Conservation (phyloP, 2,329 filamentous ascomycete genomes). For the Xylaria multiplex region DNA sequence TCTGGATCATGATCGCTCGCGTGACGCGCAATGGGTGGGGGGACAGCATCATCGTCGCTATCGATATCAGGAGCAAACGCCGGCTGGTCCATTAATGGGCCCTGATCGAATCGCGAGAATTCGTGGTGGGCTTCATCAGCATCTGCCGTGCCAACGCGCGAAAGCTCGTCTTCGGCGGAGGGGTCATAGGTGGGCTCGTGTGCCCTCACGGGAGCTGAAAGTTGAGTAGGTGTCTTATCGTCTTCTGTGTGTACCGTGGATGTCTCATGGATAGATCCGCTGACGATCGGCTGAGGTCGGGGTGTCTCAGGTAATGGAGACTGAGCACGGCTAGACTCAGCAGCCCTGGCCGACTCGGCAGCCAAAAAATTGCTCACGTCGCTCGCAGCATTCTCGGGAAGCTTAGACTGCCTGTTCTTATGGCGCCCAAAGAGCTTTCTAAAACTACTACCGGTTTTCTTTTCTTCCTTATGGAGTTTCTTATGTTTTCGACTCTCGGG, state of each 20-base stretch:
- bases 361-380: slow-evolving; percentile 64
- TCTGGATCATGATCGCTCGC: slow-evolving; percentile 44
- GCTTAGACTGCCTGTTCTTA: slow-evolving; percentile 68
- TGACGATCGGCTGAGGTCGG: slow-evolving; percentile 41
- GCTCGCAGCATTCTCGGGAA: slow-evolving; percentile 63
- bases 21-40: slow-evolving; percentile 63
- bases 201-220: slow-evolving; percentile 39
- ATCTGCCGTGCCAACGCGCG: slow-evolving; percentile 69
- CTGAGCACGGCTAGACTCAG: slow-evolving; percentile 44
- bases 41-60: slow-evolving; percentile 59
- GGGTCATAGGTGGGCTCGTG: slow-evolving; percentile 56
- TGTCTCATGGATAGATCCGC: slow-evolving; percentile 40
- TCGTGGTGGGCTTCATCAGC: slow-evolving; percentile 68
- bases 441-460: slow-evolving; percentile 55
- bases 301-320: slow-evolving; percentile 44
- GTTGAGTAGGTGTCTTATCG: slow-evolving; percentile 45
- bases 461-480: slow-evolving; percentile 65
- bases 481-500: slow-evolving; percentile 60
- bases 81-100: slow-evolving; percentile 85
- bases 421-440: slow-evolving; percentile 72
- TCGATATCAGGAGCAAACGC: slow-evolving; percentile 73
- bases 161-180: slow-evolving; percentile 60
- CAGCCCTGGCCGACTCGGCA: slow-evolving; percentile 48
- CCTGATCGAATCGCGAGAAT: slow-evolving; percentile 82
- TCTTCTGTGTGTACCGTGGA: slow-evolving; percentile 43